Evolutionary conservation across 805 yeast species (phyloP).

Genomic region (Spencermartinsiella europaea): DNA sequence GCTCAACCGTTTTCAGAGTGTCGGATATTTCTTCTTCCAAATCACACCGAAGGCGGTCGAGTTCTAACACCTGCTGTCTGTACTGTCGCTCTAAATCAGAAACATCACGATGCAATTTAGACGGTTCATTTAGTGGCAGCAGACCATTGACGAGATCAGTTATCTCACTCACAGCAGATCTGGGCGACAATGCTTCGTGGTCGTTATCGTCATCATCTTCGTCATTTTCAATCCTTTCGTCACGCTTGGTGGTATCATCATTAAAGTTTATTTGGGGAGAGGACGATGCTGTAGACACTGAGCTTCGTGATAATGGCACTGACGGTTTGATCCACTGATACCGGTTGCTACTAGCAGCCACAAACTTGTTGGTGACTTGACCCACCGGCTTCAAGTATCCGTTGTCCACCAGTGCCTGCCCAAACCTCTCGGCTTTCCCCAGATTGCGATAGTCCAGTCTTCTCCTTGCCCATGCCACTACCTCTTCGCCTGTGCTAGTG

Average conservation of each 20-base stretch:
- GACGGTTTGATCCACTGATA: constrained; percentile 62
- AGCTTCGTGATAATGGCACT: background rate
- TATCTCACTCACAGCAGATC: constrained; percentile 1
- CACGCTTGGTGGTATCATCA: background rate
- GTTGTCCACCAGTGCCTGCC: constrained; percentile 61
- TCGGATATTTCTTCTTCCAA: constrained; percentile 63
- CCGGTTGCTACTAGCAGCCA: constrained; percentile 59
- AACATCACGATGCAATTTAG: constrained; percentile 37
- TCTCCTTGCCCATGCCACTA: constrained; percentile 54
- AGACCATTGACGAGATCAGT: constrained; percentile 1
- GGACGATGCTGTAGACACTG: background rate
- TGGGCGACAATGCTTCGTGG: no score
- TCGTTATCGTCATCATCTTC: no score
- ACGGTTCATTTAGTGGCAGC: constrained; percentile 2
- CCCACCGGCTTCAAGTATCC: constrained; percentile 64
- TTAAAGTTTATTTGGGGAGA: background rate
- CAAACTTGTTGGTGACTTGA: constrained; percentile 49
- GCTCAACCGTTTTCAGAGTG: constrained; percentile 63
- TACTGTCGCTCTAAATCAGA: constrained; percentile 49
- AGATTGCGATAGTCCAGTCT: constrained; percentile 45
- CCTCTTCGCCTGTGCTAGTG: constrained; percentile 56
- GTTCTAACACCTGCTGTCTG: constrained; percentile 45
- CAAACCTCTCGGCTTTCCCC: constrained; percentile 65
- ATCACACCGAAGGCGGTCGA: constrained; percentile 62
- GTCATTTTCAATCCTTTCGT: no score